Percentiles rank a stretch among this genome's conserved stretches.
These are phyloP conservation scores for Skeletonema costatum DNA, from an alignment of 108 stramenopile genomes.

Conservation along the genomic window DNA sequence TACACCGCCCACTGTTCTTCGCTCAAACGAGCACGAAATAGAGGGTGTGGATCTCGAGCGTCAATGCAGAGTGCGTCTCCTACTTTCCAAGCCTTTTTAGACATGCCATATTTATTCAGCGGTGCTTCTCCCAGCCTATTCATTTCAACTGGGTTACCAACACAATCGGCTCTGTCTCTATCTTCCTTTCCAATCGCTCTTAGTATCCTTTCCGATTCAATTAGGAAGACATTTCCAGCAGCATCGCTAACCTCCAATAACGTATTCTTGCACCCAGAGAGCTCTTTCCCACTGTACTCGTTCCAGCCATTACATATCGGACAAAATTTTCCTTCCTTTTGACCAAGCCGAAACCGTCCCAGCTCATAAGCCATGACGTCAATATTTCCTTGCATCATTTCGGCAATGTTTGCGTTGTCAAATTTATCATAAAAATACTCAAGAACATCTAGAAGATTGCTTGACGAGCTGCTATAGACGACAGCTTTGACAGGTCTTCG, in stretches of 20 bases:
- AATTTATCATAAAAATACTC: constrained; percentile 46
- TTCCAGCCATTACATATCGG: constrained; percentile 51
- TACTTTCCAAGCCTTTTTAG: constrained; percentile 40
- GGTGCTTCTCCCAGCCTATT: constrained; percentile 39
- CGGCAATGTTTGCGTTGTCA: constrained; percentile 48
- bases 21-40: constrained; percentile 38
- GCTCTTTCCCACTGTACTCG: constrained; percentile 26
- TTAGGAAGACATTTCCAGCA: constrained; percentile 26
- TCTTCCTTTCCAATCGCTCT: constrained; percentile 29
- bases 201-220: constrained; percentile 55
- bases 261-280: constrained; percentile 17
- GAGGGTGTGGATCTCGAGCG: constrained; percentile 53
- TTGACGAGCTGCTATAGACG: constrained; percentile 50
- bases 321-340: constrained; percentile 43
- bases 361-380: constrained; percentile 50
- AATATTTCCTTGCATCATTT: constrained; percentile 42
- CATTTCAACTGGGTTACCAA: constrained; percentile 38
- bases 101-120: constrained; percentile 37
- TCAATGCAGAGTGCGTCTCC: constrained; percentile 52
- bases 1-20: constrained; percentile 36
- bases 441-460: constrained; percentile 45
- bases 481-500: constrained; percentile 61
- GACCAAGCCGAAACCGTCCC: constrained; percentile 47
- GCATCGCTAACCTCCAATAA: constrained; percentile 44
- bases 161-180: not conserved